A percentile compares a stretch with the other conserved stretches of the same genome.
Evolutionary conservation across 352 stramenopile species (phyloP).

Genomic region (Globisporangium yorkense): DNA sequence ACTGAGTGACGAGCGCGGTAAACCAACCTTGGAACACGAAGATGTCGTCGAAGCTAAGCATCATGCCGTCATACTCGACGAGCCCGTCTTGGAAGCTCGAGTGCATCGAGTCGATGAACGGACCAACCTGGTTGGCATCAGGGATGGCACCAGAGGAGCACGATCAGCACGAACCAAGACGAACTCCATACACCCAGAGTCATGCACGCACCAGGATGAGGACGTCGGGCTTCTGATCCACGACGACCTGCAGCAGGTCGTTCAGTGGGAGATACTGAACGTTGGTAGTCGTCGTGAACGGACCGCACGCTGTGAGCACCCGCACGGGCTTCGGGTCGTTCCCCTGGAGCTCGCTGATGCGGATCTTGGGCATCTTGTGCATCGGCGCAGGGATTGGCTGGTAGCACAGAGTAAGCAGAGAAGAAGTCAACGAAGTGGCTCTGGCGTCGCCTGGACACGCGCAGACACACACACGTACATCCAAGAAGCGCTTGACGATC

Average conservation of each 20-base stretch:
- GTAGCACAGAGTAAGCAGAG: not conserved
- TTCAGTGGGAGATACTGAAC: conserved; percentile 93
- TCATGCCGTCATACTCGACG: conserved; percentile 73
- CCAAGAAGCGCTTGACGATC: conserved; percentile 70
- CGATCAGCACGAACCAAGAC: not conserved
- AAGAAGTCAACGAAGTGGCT: not conserved
- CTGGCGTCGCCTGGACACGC: not conserved
- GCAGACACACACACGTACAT: conserved; percentile 28
- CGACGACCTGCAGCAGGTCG: conserved; percentile 86
- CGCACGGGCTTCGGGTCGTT: conserved; percentile 41
- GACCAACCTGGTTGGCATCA: conserved; percentile 62
- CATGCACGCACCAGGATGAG: conserved; percentile 81
- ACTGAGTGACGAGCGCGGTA: not conserved
- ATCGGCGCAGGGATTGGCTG: conserved; percentile 60
- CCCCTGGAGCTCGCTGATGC: conserved; percentile 44
- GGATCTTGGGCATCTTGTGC: conserved; percentile 32
- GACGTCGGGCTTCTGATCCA: conserved; percentile 89
- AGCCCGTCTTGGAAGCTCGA: conserved; percentile 82
- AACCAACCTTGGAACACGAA: conserved; percentile 77
- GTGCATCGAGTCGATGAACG: conserved; percentile 95
- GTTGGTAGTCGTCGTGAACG: conserved; percentile 94
- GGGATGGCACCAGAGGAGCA: not conserved
- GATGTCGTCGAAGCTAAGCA: conserved; percentile 79
- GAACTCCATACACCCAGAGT: not conserved
- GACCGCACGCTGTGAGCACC: conserved; percentile 89